phyloP scores from a whole-genome alignment of 768 basidiomycete genomes.

The Pluteus cervinus region DNA sequence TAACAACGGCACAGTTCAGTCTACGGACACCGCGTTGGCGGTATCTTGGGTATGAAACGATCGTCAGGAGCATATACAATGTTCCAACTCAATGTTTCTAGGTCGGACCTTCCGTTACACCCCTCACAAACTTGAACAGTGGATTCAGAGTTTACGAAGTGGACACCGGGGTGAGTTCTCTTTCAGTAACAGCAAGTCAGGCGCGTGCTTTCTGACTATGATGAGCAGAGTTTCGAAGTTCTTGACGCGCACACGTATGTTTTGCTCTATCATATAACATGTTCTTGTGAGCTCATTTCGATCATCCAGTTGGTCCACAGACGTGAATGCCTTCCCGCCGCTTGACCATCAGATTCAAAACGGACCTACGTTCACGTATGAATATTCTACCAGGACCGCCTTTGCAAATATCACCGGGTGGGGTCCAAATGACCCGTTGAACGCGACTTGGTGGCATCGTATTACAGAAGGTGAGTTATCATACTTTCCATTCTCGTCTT shows the following conservation, averaged over 20 bases:
- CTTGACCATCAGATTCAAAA: constrained; percentile 49
- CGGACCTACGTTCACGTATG: constrained; percentile 60
- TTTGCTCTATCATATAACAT: constrained; percentile 1
- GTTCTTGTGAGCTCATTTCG: neutral
- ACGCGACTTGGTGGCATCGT: constrained; percentile 79
- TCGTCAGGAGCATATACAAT: neutral
- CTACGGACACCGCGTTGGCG: constrained; percentile 1
- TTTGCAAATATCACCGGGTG: constrained; percentile 54
- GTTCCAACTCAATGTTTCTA: constrained; percentile 20
- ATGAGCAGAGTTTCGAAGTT: constrained; percentile 64
- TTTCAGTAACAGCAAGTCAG: neutral
- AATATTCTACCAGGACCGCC: constrained; percentile 65
- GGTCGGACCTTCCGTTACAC: constrained; percentile 69
- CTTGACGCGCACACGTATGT: constrained; percentile 73
- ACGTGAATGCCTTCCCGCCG: constrained; percentile 51
- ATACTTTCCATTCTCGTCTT: neutral
- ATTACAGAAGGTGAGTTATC: constrained; percentile 63
- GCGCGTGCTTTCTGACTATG: neutral
- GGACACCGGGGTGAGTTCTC: constrained; percentile 52
- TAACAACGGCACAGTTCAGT: constrained; percentile 7
- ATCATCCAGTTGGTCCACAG: constrained; percentile 50
- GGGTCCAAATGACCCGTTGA: constrained; percentile 60
- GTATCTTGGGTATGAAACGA: constrained; percentile 26
- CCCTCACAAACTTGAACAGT: constrained; percentile 64
- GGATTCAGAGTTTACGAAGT: constrained; percentile 73